Evolutionary conservation across 495 filamentous ascomycete genomes (phyloP).

Genomic region (Lophiotrema nucula): DNA sequence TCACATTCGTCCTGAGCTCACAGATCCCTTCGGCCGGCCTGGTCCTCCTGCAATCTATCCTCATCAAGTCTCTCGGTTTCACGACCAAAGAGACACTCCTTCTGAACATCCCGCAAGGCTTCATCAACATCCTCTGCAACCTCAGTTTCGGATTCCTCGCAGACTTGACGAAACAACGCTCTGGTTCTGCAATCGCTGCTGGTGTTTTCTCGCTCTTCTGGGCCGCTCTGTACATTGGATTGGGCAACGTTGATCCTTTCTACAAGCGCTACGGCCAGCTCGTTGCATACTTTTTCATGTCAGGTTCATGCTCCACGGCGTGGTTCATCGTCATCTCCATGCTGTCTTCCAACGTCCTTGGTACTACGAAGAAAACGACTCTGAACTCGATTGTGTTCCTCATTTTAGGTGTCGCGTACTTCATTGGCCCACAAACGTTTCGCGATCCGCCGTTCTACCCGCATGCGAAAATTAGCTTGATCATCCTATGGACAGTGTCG

Average conservation of each 20-base stretch:
- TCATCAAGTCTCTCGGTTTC: slow-evolving; percentile 7
- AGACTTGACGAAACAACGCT: slow-evolving; percentile 41
- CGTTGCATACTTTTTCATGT: slow-evolving; percentile 15
- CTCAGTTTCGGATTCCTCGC: slow-evolving; percentile 43
- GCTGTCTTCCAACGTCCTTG: slow-evolving; percentile 13
- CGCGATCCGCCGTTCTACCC: slow-evolving; percentile 3
- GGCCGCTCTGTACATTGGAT: slow-evolving; percentile 1
- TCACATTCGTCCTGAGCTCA: slow-evolving; percentile 1
- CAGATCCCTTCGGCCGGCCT: slow-evolving; percentile 3
- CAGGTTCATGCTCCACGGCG: neutral
- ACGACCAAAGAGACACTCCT: slow-evolving; percentile 2
- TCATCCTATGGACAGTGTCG: slow-evolving; percentile 3
- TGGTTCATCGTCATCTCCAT: slow-evolving; percentile 31
- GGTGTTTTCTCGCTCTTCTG: slow-evolving; percentile 16
- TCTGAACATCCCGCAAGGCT: slow-evolving; percentile 6
- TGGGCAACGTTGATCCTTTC: neutral
- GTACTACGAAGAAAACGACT: slow-evolving; percentile 12
- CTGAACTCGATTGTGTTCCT: slow-evolving; percentile 11
- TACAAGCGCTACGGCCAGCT: slow-evolving; percentile 10
- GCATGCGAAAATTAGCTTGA: slow-evolving; percentile 3
- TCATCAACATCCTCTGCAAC: slow-evolving; percentile 38
- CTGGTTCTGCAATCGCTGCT: slow-evolving; percentile 38
- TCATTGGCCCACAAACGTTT: slow-evolving; percentile 1
- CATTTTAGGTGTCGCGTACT: neutral
- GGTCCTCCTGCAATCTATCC: slow-evolving; percentile 4